These are phyloP conservation scores for Penicillium sp. DNA, from an alignment of 2,329 filamentous ascomycete genomes.

Conservation along the genomic window DNA sequence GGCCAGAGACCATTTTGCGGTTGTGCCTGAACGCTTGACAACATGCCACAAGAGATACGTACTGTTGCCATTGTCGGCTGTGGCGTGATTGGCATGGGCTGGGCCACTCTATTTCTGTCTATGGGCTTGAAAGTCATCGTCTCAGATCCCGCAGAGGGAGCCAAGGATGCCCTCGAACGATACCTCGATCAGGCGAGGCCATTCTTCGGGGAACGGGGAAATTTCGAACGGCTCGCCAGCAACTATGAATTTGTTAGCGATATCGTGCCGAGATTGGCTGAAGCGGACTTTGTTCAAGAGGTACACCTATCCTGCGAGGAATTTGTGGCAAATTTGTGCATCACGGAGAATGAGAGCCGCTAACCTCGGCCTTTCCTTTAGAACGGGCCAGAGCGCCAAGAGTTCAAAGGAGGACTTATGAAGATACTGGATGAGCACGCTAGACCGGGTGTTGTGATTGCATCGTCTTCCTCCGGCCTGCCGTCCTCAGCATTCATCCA, in stretches of 20 bases:
- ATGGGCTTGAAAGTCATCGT: slow-evolving; percentile 44
- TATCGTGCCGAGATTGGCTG: too few relatives aligned
- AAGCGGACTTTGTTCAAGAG: too few relatives aligned
- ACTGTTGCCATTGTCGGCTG: slow-evolving; percentile 37
- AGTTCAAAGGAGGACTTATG: slow-evolving; percentile 21
- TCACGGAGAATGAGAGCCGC: too few relatives aligned
- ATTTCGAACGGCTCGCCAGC: too few relatives aligned
- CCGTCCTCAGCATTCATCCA: slow-evolving; percentile 13
- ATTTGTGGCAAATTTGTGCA: too few relatives aligned
- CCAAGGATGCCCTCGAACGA: slow-evolving; percentile 22
- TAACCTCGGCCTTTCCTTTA: not conserved
- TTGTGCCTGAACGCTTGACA: not conserved
- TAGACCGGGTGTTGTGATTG: slow-evolving; percentile 14
- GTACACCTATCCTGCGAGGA: too few relatives aligned
- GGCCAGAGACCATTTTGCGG: too few relatives aligned
- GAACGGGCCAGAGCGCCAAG: slow-evolving; percentile 21
- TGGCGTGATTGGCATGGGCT: slow-evolving; percentile 46
- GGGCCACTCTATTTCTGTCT: slow-evolving; percentile 46
- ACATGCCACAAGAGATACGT: slow-evolving; percentile 30
- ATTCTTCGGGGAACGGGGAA: too few relatives aligned
- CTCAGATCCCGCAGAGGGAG: slow-evolving; percentile 44
- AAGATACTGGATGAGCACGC: slow-evolving; percentile 22
- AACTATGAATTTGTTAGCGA: too few relatives aligned
- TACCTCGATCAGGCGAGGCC: too few relatives aligned
- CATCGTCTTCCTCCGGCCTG: slow-evolving; percentile 19